These are phyloP conservation scores for Wickerhamiella nectarea DNA, from an alignment of 805 yeast genomes.

Conservation along the genomic window DNA sequence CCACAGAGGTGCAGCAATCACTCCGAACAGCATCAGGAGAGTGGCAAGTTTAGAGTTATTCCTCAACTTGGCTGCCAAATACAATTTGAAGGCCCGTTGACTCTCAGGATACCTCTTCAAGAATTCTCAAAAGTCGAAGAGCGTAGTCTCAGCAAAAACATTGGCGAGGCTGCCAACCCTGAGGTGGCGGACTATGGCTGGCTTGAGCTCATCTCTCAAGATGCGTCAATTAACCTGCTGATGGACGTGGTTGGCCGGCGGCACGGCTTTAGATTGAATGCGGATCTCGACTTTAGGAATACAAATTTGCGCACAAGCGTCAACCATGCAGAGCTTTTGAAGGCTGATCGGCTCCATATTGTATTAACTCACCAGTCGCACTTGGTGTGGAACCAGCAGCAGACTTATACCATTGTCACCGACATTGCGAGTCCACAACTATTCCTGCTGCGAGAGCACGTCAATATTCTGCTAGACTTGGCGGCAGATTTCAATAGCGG, in stretches of 20 bases:
- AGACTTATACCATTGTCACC: conserved; percentile 51
- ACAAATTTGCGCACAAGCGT: conserved; percentile 71
- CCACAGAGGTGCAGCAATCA: conserved; percentile 45
- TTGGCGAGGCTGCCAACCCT: conserved; percentile 19
- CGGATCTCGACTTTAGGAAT: conserved; percentile 34
- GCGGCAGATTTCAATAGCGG: conserved; percentile 67
- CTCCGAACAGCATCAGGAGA: conserved; percentile 31
- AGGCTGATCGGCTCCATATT: conserved; percentile 44
- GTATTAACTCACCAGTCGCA: conserved; percentile 55
- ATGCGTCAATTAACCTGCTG: conserved; percentile 37
- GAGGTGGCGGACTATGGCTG: conserved; percentile 67
- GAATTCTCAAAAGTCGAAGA: conserved; percentile 60
- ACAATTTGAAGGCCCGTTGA: conserved; percentile 48
- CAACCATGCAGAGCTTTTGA: conserved; percentile 68
- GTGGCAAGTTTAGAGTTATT: conserved; percentile 41
- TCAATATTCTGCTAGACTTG: conserved; percentile 56
- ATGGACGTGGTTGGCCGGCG: conserved; percentile 37
- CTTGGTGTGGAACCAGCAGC: conserved; percentile 66
- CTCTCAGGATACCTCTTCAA: conserved; percentile 65
- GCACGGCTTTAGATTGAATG: conserved; percentile 41
- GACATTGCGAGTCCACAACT: conserved; percentile 39
- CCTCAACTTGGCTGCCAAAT: conserved; percentile 44
- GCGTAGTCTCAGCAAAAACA: background rate
- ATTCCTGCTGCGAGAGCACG: conserved; percentile 71
- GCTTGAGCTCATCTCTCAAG: conserved; percentile 58